A percentile compares a stretch with the other conserved stretches of the same genome.
Evolutionary conservation across 2,329 filamentous ascomycete genomes (phyloP).

Genomic region (Colletotrichum scovillei): DNA sequence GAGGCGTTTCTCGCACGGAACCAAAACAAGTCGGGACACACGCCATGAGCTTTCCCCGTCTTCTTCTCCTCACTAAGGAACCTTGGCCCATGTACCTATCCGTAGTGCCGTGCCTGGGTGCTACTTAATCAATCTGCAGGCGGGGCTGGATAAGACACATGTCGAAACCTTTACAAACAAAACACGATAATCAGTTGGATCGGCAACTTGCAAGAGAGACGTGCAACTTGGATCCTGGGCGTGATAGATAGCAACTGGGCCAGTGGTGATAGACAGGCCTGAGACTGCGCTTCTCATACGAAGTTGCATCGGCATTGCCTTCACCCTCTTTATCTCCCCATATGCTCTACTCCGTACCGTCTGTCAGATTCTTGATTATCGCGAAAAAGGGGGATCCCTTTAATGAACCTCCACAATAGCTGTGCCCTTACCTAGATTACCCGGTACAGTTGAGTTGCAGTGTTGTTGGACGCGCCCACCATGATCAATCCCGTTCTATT

Average conservation of each 20-base stretch:
- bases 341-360: neutral
- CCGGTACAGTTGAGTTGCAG: no score
- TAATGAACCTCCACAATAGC: conserved; percentile 22
- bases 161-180: conserved; percentile 30
- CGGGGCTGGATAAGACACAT: conserved; percentile 19
- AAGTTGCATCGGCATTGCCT: neutral
- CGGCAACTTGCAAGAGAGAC: neutral
- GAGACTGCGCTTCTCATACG: neutral
- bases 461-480: neutral
- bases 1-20: neutral
- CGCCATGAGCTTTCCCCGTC: conserved; percentile 31
- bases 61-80: conserved; percentile 8
- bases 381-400: conserved; percentile 31
- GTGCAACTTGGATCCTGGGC: neutral
- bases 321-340: conserved; percentile 28
- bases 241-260: neutral
- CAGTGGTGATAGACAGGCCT: neutral
- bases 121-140: neutral
- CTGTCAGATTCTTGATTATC: conserved; percentile 6
- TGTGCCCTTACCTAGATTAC: conserved; percentile 11
- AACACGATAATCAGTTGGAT: conserved; percentile 21
- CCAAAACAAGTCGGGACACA: neutral
- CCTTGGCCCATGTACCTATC: neutral
- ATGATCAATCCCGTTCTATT: conserved; percentile 29
- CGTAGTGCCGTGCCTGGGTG: no score